Percentiles rank a stretch among this genome's conserved stretches.
These are phyloP conservation scores for Pleurotus tuoliensis DNA, from an alignment of 768 basidiomycete species.

Conservation along the genomic window DNA sequence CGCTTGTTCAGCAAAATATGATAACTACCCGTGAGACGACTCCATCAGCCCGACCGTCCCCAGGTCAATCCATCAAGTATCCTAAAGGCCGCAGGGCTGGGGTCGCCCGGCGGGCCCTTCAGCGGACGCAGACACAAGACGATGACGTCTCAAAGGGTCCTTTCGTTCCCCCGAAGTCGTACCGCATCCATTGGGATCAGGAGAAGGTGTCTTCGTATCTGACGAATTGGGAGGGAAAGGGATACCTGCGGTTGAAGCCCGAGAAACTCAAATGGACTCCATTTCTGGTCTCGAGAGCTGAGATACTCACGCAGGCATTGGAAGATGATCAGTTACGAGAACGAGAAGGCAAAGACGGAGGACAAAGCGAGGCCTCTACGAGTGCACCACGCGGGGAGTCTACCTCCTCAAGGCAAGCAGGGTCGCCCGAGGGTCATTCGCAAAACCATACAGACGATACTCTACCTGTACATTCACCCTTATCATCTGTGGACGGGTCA, in stretches of 20 bases:
- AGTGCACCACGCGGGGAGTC: conserved; percentile 3
- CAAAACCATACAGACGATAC: neutral
- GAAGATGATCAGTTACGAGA: conserved; percentile 10
- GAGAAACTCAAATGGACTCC: conserved; percentile 95
- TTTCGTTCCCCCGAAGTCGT: conserved; percentile 63
- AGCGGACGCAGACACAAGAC: conserved; percentile 51
- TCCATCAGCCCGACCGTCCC: conserved; percentile 56
- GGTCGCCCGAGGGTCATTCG: neutral
- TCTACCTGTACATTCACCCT: neutral
- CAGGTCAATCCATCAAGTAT: conserved; percentile 76
- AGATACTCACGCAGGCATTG: conserved; percentile 11
- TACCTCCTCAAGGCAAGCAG: conserved; percentile 3
- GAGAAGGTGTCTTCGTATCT: conserved; percentile 64
- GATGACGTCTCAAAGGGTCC: conserved; percentile 40
- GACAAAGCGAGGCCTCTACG: neutral
- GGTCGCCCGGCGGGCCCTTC: conserved; percentile 58
- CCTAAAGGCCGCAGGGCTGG: conserved; percentile 66
- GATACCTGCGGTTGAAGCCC: conserved; percentile 69
- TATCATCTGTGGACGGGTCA: neutral
- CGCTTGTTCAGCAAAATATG: conserved; percentile 71
- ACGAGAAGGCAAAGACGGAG: neutral
- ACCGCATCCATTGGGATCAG: conserved; percentile 73
- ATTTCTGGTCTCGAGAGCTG: conserved; percentile 61
- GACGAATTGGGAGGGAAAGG: conserved; percentile 69
- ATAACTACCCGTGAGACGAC: conserved; percentile 53